Conservation (phyloP, 306 rosid species). For the Chamaecrista fasciculata region DNA sequence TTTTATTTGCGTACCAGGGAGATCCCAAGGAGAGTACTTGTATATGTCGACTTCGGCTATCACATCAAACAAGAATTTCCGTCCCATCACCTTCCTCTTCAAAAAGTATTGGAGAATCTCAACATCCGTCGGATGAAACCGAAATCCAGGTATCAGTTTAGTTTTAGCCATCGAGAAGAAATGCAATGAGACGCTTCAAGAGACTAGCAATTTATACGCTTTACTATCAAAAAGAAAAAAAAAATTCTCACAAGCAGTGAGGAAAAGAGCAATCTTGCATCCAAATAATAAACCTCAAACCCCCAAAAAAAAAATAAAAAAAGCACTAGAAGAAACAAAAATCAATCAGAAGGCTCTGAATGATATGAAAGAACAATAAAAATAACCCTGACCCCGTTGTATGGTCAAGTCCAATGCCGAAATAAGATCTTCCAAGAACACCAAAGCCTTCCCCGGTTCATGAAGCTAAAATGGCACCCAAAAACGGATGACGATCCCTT, state of each 20-base stretch:
- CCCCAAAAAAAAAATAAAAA: not conserved
- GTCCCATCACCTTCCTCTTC: slow-evolving; percentile 59
- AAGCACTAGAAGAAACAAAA: not conserved
- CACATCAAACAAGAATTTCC: slow-evolving; percentile 28
- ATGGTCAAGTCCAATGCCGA: slow-evolving; percentile 63
- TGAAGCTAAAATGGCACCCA: slow-evolving; percentile 35
- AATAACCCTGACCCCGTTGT: not conserved
- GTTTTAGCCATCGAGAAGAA: slow-evolving; percentile 30
- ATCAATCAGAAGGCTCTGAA: not conserved
- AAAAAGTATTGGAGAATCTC: slow-evolving; percentile 68
- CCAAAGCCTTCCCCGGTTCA: slow-evolving; percentile 53
- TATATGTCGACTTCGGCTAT: slow-evolving; percentile 68
- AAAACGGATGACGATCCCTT: slow-evolving; percentile 33
- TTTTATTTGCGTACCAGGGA: slow-evolving; percentile 57
- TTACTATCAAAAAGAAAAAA: not conserved
- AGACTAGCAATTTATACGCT: slow-evolving; percentile 20
- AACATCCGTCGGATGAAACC: slow-evolving; percentile 82
- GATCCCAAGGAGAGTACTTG: slow-evolving; percentile 78
- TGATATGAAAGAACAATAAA: not conserved
- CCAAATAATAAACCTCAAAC: not conserved
- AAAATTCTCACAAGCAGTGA: slow-evolving; percentile 3
- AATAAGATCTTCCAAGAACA: slow-evolving; percentile 38
- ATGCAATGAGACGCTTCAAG: slow-evolving; percentile 23
- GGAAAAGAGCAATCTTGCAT: not conserved
- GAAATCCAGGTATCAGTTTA: slow-evolving; percentile 66